Conservation (phyloP, 495 filamentous ascomycete species). For the Annulohypoxylon nitens region DNA sequence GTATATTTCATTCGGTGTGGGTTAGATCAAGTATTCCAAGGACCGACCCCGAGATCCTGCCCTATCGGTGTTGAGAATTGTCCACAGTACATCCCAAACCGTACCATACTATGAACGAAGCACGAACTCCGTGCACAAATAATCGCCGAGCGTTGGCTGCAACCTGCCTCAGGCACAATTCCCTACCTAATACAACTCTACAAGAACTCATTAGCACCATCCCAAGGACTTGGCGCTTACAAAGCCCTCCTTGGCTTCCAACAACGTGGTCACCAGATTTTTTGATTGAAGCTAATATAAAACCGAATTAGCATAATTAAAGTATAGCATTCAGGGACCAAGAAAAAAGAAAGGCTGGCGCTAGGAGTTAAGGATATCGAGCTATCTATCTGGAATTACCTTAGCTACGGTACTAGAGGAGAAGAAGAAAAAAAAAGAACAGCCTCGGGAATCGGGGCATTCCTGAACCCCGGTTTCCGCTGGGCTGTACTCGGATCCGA, state of each 20-base stretch:
- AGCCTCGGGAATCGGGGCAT: constrained; percentile 32
- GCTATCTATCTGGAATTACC: too few species aligned
- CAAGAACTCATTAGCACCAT: neutral
- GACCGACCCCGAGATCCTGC: neutral
- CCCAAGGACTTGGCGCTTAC: neutral
- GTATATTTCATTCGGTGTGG: neutral
- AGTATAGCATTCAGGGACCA: neutral
- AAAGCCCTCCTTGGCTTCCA: neutral
- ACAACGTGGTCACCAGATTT: neutral
- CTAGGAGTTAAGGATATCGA: neutral
- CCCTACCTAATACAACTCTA: neutral
- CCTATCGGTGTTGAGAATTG: neutral
- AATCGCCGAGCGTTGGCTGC: constrained; percentile 4
- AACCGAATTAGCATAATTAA: neutral
- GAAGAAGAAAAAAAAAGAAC: neutral
- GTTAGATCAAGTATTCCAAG: neutral
- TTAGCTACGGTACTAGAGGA: too few species aligned
- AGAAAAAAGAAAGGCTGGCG: neutral
- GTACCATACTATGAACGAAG: neutral
- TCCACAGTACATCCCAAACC: neutral
- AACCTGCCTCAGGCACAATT: neutral
- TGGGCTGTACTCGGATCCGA: constrained; percentile 31
- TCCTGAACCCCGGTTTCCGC: constrained; percentile 34
- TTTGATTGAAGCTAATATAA: neutral
- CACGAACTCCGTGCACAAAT: neutral